phyloP scores from a whole-genome alignment of 2,329 filamentous ascomycete species.

The Ophiocordyceps camponoti-rufipedis region DNA sequence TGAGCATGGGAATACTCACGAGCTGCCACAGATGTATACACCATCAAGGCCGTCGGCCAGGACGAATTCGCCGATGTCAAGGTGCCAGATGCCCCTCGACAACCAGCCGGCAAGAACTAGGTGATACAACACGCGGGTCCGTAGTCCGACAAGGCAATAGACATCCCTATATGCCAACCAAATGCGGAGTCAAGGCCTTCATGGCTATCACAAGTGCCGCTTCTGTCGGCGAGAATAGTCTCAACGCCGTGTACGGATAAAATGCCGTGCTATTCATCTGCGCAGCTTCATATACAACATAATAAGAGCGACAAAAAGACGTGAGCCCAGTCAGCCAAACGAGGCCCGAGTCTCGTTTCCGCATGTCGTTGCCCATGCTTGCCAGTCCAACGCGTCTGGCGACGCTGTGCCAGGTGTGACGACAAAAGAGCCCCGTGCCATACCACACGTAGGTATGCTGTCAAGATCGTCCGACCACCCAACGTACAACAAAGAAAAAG shows the following conservation, averaged over 20 bases:
- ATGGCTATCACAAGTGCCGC: too few species aligned
- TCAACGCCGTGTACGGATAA: background rate
- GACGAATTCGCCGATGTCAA: constrained; percentile 95
- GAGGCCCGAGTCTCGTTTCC: background rate
- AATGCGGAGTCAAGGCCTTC: too few species aligned
- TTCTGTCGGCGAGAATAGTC: too few species aligned
- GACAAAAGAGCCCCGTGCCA: background rate
- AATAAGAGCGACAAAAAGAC: background rate
- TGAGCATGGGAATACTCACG: constrained; percentile 3
- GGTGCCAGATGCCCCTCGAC: constrained; percentile 55
- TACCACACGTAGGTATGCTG: background rate
- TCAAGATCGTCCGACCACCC: background rate
- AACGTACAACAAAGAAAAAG: background rate
- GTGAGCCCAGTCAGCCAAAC: background rate
- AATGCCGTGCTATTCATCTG: background rate
- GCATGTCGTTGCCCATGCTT: background rate
- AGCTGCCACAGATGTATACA: constrained; percentile 34
- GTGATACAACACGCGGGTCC: too few species aligned
- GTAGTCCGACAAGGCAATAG: too few species aligned
- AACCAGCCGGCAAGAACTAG: constrained; percentile 16
- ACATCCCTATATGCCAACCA: too few species aligned
- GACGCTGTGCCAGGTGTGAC: background rate
- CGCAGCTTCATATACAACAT: background rate
- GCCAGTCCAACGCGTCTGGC: too few species aligned
- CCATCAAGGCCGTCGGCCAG: constrained; percentile 73